Base-by-base conservation (phyloP, 768 basidiomycete genomes). In the Gelatoporia subvermispora region DNA sequence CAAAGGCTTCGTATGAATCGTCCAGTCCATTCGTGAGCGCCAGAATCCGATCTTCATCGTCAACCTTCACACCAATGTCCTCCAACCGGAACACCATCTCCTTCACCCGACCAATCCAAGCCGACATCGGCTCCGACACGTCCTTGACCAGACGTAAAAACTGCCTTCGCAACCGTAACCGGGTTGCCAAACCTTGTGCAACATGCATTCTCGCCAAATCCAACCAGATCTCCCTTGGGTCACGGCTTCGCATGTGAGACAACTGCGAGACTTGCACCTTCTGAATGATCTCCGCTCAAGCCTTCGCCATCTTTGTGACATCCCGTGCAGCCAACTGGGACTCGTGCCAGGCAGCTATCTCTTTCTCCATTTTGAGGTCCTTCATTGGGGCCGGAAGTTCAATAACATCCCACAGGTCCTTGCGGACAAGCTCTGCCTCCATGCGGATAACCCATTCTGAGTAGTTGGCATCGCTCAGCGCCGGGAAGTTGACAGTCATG, bases 41-140 rank as follows among this genome's bases (percentile, higher is more conserved):
- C n/a, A 68, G 49, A 45, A 67, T 63, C 18, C 54, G 47, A 45
- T 68, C 64, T 17, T 63, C 55, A 18, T 65, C 62, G 11, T 34
- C 31, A 24, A 65, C 49, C 4, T 34, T 36, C 20, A 60, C 47
- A n/a, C 54, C 59, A 23, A 57, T 51, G 5, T 52, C 49, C 35
- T 50, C 40, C 35, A 65, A 49, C 5, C 46, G 20, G 51, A 53
- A 55, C 31, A 54, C 57, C 21, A 42, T 46, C n/a, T 41, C 28
- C 22, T 46, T 45, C 22, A 64, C 61, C 7, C 60, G 43, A 15
- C 54, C 55, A 47, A 66, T 61, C 60, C 63, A 67, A 15, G 52
- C 34, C 22, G 52, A 24, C 57, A 67, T 65, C 13, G 57, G 9
- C 41, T 54, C 47, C 4, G 54, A 47, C 16, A 41, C 18, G 8